These are phyloP conservation scores for Cryptomeria japonica DNA, from an alignment of 75 land plant genomes.

Conservation along the genomic window DNA sequence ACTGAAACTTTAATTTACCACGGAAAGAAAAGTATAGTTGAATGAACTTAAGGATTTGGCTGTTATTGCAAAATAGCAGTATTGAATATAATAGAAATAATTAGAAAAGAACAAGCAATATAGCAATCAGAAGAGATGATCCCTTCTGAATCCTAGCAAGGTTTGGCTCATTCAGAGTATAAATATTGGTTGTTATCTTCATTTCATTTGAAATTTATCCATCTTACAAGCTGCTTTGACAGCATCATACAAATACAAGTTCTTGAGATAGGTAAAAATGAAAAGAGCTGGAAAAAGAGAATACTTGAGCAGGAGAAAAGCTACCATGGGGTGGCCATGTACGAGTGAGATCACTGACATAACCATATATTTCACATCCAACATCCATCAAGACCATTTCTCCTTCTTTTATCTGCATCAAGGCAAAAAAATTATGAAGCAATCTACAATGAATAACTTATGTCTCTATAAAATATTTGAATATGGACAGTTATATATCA, in stretches of 20 bases:
- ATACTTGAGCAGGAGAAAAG: conserved; percentile 73
- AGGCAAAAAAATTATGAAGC: background rate
- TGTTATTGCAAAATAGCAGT: background rate
- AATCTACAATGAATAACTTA: background rate
- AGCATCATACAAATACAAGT: background rate
- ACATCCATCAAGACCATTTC: conserved; percentile 91
- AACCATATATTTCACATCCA: conserved; percentile 95
- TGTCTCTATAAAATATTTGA: background rate
- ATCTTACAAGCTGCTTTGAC: background rate
- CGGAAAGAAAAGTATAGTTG: background rate
- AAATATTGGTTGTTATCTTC: background rate
- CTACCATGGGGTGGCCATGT: conserved; percentile 95
- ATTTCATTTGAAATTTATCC: background rate
- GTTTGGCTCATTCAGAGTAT: background rate
- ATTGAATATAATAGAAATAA: background rate
- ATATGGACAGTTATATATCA: background rate
- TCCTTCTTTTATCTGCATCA: conserved; percentile 62
- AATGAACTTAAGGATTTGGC: background rate
- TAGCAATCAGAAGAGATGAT: background rate
- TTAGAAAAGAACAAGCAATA: background rate
- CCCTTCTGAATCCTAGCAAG: background rate
- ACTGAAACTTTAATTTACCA: background rate
- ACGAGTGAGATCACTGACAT: conserved; percentile 96
- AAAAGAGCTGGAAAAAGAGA: background rate
- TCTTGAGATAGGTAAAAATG: background rate